Conservation (phyloP, 2,329 filamentous ascomycete species). For the Zymoseptoria brevis region DNA sequence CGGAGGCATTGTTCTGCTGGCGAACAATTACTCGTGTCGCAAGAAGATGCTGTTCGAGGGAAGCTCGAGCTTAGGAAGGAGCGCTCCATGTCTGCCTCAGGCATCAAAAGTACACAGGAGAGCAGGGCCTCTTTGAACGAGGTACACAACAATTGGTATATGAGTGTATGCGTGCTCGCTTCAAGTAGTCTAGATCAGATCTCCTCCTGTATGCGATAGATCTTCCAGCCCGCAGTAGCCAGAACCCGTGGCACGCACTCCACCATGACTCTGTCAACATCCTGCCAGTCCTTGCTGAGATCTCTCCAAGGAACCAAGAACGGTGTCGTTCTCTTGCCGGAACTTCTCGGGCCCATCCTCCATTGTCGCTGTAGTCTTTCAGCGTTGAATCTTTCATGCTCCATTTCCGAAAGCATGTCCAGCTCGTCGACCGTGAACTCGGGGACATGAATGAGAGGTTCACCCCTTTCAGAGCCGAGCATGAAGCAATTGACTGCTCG, state of each 20-base stretch:
- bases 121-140: neutral
- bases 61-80: neutral
- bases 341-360: constrained; percentile 27
- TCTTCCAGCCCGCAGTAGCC: constrained; percentile 26
- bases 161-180: neutral
- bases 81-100: neutral
- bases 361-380: constrained; percentile 30
- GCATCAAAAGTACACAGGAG: neutral
- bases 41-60: neutral
- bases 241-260: constrained; percentile 28
- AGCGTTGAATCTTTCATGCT: constrained; percentile 31
- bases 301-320: constrained; percentile 31
- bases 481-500: constrained; percentile 30
- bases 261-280: constrained; percentile 30
- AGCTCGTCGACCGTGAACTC: constrained; percentile 26
- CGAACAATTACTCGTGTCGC: neutral
- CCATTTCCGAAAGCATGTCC: constrained; percentile 29
- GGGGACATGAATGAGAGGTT: constrained; percentile 24
- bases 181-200: neutral
- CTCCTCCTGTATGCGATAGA: constrained; percentile 26
- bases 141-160: neutral
- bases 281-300: constrained; percentile 22
- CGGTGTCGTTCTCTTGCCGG: constrained; percentile 27
- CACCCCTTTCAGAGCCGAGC: constrained; percentile 24
- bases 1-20: neutral